Evolutionary conservation across 2,329 filamentous ascomycete species (phyloP).

Genomic region (Aureobasidium namibiae): DNA sequence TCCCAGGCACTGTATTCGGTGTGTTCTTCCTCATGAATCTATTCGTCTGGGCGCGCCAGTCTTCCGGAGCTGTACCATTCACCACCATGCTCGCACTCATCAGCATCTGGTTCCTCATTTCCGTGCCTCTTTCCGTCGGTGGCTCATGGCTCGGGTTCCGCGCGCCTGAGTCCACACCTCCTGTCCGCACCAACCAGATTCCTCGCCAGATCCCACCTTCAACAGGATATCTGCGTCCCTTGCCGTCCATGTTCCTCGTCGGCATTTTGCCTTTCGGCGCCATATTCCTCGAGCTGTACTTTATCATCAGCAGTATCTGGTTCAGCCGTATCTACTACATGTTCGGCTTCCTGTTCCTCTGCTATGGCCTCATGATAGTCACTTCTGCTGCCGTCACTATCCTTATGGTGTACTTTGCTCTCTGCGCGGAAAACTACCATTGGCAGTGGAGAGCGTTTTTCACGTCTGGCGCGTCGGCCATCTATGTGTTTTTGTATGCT

Average conservation of each 20-base stretch:
- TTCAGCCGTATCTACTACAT: constrained; percentile 99
- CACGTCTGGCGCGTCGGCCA: constrained; percentile 80
- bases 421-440: constrained; percentile 95
- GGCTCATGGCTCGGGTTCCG: constrained; percentile 94
- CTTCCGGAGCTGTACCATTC: constrained; percentile 90
- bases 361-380: constrained; percentile 94
- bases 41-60: constrained; percentile 89
- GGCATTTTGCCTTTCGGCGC: constrained; percentile 90
- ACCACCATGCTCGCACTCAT: constrained; percentile 93
- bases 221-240: constrained; percentile 71
- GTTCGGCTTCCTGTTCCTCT: constrained; percentile 98
- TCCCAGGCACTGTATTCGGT: constrained; percentile 78
- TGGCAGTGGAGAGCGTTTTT: constrained; percentile 98
- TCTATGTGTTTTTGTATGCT: constrained; percentile 87
- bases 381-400: constrained; percentile 89
- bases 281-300: constrained; percentile 97
- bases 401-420: constrained; percentile 89
- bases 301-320: constrained; percentile 99
- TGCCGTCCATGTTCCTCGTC: constrained; percentile 86
- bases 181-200: constrained; percentile 94
- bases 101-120: constrained; percentile 94
- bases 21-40: constrained; percentile 91
- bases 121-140: constrained; percentile 78
- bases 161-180: constrained; percentile 57
- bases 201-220: constrained; percentile 88